Conservation (phyloP, 495 filamentous ascomycete species). For the Neohortaea acidophila region DNA sequence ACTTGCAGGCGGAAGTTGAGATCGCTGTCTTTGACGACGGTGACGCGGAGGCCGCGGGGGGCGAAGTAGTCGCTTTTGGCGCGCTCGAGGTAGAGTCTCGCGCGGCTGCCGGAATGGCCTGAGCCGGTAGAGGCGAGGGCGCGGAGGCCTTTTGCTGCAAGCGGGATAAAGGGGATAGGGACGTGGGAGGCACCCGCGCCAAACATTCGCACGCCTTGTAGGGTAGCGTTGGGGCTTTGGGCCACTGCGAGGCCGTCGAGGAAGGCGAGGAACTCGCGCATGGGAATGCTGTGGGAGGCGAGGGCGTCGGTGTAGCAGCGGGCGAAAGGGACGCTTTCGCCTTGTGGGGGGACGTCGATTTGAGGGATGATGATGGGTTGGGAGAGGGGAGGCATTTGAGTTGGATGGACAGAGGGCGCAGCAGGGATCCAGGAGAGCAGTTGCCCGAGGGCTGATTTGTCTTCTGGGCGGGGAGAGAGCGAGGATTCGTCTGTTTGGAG, state of each 20-base stretch:
- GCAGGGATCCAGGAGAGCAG: slow-evolving; percentile 5
- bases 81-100: slow-evolving; percentile 2
- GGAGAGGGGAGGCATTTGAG: slow-evolving; percentile 2
- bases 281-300: slow-evolving; percentile 4
- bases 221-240: slow-evolving; percentile 4
- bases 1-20: background rate
- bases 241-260: slow-evolving; percentile 8
- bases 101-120: slow-evolving; percentile 1
- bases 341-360: slow-evolving; percentile 8
- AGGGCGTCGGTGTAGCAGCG: slow-evolving; percentile 9
- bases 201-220: slow-evolving; percentile 3
- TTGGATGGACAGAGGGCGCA: background rate
- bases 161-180: background rate
- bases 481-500: background rate
- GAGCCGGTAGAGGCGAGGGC: slow-evolving; percentile 5
- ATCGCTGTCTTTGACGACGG: slow-evolving; percentile 5
- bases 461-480: slow-evolving; percentile 2
- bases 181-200: background rate
- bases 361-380: slow-evolving; percentile 6
- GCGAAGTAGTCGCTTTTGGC: slow-evolving; percentile 8
- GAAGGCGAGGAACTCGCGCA: slow-evolving; percentile 8
- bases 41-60: slow-evolving; percentile 2
- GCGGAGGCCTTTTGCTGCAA: slow-evolving; percentile 1
- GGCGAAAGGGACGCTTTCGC: slow-evolving; percentile 7
- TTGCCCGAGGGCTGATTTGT: slow-evolving; percentile 3